Evolutionary conservation across 2,329 filamentous ascomycete species (phyloP).

Genomic region (Dothiorella sarmentorum): DNA sequence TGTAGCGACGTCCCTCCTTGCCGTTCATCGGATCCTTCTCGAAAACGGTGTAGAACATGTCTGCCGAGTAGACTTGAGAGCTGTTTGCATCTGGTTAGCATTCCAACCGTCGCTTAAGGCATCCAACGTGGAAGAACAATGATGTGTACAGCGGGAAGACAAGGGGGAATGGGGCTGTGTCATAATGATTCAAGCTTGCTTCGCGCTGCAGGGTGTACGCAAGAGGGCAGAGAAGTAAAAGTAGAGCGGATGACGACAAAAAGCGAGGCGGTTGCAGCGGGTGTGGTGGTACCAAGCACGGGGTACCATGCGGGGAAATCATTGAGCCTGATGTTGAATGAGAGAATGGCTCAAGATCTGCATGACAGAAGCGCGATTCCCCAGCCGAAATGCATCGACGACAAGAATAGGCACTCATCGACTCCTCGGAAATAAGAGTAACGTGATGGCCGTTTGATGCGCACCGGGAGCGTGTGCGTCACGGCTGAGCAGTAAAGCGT

Average conservation of each 20-base stretch:
- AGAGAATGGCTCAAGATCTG: neutral
- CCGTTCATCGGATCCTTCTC: conserved; percentile 74
- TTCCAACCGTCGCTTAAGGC: no score
- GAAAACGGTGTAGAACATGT: conserved; percentile 84
- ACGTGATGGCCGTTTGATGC: neutral
- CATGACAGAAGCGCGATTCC: neutral
- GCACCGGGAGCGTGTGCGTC: neutral
- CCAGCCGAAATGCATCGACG: neutral
- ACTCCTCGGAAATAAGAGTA: neutral
- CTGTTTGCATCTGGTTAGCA: conserved; percentile 28
- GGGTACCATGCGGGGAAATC: neutral
- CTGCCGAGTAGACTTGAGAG: conserved; percentile 75
- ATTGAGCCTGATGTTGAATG: neutral
- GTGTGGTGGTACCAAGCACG: neutral
- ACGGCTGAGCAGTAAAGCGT: neutral
- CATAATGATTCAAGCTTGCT: neutral
- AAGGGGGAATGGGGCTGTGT: neutral
- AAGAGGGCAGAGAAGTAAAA: neutral
- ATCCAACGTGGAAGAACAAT: no score
- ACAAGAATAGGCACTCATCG: neutral
- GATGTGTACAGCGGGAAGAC: no score
- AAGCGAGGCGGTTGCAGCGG: neutral
- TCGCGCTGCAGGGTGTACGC: neutral
- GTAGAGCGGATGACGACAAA: neutral
- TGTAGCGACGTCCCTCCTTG: conserved; percentile 69